phyloP scores from a whole-genome alignment of 139 green algal genomes.

The Zygnema cylindricum region DNA sequence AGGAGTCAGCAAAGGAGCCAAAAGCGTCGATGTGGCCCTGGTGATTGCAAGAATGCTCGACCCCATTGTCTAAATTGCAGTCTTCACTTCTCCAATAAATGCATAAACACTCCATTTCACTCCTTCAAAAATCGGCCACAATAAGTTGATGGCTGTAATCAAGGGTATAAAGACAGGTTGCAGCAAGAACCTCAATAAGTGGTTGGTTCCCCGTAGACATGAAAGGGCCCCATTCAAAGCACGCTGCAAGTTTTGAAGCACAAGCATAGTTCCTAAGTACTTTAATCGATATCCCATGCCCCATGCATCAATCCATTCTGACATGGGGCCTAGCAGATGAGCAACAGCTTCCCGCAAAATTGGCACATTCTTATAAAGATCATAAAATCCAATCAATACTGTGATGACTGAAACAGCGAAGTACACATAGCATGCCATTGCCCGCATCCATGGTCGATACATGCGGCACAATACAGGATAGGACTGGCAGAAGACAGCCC shows the following conservation, averaged over 20 bases:
- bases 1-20: too few relatives aligned
- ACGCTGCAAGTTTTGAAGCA: slow-evolving; percentile 30
- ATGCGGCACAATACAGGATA: slow-evolving; percentile 20
- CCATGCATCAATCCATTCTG: neutral
- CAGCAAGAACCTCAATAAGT: too few relatives aligned
- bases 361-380: slow-evolving; percentile 51
- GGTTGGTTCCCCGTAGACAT: too few relatives aligned
- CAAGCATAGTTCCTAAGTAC: slow-evolving; percentile 46
- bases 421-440: slow-evolving; percentile 14
- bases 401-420: slow-evolving; percentile 47
- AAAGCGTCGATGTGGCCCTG: too few relatives aligned
- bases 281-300: slow-evolving; percentile 32
- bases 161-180: too few relatives aligned
- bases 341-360: slow-evolving; percentile 21
- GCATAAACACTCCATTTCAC: too few relatives aligned
- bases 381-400: slow-evolving; percentile 46
- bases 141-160: too few relatives aligned
- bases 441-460: slow-evolving; percentile 51
- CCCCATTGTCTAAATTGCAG: too few relatives aligned
- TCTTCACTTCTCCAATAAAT: too few relatives aligned
- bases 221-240: too few relatives aligned
- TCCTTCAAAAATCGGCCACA: too few relatives aligned
- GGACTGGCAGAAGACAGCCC: slow-evolving; percentile 39
- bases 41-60: too few relatives aligned
- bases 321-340: slow-evolving; percentile 24